Evolutionary conservation across 179 eudicot species (phyloP).

Genomic region (Beta corolliflora): DNA sequence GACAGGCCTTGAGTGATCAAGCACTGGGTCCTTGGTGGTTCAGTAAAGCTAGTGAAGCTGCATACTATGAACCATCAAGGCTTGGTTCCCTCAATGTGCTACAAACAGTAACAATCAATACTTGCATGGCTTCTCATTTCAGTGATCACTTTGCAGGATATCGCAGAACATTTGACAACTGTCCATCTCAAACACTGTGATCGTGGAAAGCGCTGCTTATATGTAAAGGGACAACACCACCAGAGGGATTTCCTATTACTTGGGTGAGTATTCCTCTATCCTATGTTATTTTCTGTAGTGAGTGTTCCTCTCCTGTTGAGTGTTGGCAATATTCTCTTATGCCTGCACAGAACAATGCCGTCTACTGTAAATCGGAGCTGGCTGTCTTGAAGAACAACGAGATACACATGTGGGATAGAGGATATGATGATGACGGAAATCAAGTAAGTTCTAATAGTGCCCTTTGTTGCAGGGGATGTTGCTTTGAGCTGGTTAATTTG

Average conservation of each 20-base stretch:
- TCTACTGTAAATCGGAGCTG: slow-evolving; percentile 81
- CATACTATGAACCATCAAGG: background rate
- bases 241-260: slow-evolving; percentile 85
- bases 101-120: too few relatives aligned
- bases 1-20: background rate
- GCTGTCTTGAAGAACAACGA: slow-evolving; percentile 88
- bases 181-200: slow-evolving; percentile 85
- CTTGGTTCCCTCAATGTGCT: background rate
- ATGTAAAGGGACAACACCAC: slow-evolving; percentile 94
- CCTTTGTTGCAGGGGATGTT: background rate
- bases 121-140: slow-evolving; percentile 7
- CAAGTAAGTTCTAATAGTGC: slow-evolving; percentile 45
- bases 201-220: slow-evolving; percentile 91
- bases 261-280: slow-evolving; percentile 55
- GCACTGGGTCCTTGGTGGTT: slow-evolving; percentile 1
- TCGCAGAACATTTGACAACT: slow-evolving; percentile 96
- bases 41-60: background rate
- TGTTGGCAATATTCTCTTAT: slow-evolving; percentile 2
- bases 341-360: slow-evolving; percentile 72
- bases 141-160: slow-evolving; percentile 57
- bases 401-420: slow-evolving; percentile 84
- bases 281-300: background rate
- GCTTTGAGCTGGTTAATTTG: background rate
- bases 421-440: slow-evolving; percentile 81
- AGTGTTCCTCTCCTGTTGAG: background rate